Percentiles rank a stretch among this genome's conserved stretches.
phyloP scores from a whole-genome alignment of 768 basidiomycete species.

The Pleurotus pulmonarius region DNA sequence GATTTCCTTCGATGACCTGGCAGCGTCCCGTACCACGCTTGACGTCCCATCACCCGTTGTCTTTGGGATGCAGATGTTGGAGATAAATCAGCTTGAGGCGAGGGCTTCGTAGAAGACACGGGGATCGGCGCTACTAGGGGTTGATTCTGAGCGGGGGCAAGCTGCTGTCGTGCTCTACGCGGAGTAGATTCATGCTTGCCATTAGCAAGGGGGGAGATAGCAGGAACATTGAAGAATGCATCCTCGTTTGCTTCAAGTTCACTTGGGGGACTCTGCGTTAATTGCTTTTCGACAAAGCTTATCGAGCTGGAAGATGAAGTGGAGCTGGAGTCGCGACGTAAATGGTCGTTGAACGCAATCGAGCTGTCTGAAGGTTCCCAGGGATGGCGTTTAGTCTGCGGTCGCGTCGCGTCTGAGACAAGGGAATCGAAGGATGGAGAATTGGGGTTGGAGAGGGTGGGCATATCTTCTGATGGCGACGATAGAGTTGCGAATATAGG shows the following conservation, averaged over 20 bases:
- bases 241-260: background rate
- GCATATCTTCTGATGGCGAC: conserved; percentile 15
- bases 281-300: background rate
- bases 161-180: background rate
- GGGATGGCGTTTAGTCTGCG: background rate
- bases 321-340: background rate
- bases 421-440: conserved; percentile 18
- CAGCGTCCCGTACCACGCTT: background rate
- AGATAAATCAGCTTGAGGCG: background rate
- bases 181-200: background rate
- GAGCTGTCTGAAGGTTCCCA: background rate
- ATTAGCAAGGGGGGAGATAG: background rate
- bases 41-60: background rate
- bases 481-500: conserved; percentile 20
- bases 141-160: background rate
- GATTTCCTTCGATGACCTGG: background rate
- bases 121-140: background rate
- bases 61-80: background rate
- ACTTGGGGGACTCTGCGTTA: background rate
- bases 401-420: background rate
- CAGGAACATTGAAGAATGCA: background rate
- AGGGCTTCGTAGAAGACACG: background rate
- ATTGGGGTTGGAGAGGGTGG: conserved; percentile 17
- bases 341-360: background rate
- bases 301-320: background rate